A percentile compares a stretch with the other conserved stretches of the same genome.
phyloP scores from a whole-genome alignment of 2,329 filamentous ascomycete species.

The Cladophialophora yegresii region DNA sequence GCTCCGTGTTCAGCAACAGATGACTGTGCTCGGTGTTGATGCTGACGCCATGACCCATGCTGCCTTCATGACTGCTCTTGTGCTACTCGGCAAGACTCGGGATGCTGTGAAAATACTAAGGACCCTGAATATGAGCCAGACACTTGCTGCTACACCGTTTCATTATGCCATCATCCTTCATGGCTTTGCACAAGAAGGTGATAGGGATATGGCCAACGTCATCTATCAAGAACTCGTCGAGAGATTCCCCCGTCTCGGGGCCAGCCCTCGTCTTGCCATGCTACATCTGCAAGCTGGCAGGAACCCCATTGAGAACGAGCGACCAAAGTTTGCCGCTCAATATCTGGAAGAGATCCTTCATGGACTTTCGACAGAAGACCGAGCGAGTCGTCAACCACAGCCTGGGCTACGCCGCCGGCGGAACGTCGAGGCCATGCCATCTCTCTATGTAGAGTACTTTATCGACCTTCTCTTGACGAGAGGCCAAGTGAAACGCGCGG shows the following conservation, averaged over 20 bases:
- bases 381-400: constrained; percentile 48
- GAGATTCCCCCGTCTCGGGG: constrained; percentile 41
- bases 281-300: constrained; percentile 43
- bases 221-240: constrained; percentile 50
- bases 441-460: constrained; percentile 57
- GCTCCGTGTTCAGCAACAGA: constrained; percentile 57
- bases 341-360: constrained; percentile 45
- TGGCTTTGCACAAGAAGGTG: constrained; percentile 54
- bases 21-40: constrained; percentile 55
- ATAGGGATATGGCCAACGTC: constrained; percentile 53
- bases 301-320: constrained; percentile 12
- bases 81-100: constrained; percentile 55
- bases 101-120: constrained; percentile 57
- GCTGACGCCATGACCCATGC: constrained; percentile 62
- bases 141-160: constrained; percentile 46
- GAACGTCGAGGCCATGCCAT: constrained; percentile 49
- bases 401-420: constrained; percentile 41
- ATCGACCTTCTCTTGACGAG: constrained; percentile 57
- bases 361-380: constrained; percentile 45
- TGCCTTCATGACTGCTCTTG: constrained; percentile 61
- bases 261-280: constrained; percentile 43
- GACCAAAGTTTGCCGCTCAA: constrained; percentile 37
- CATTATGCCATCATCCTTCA: constrained; percentile 52
- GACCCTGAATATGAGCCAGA: constrained; percentile 43
- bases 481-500: constrained; percentile 52